phyloP scores from a whole-genome alignment of 1,139 yeast genomes.

The Blastobotrys ciferrii region DNA sequence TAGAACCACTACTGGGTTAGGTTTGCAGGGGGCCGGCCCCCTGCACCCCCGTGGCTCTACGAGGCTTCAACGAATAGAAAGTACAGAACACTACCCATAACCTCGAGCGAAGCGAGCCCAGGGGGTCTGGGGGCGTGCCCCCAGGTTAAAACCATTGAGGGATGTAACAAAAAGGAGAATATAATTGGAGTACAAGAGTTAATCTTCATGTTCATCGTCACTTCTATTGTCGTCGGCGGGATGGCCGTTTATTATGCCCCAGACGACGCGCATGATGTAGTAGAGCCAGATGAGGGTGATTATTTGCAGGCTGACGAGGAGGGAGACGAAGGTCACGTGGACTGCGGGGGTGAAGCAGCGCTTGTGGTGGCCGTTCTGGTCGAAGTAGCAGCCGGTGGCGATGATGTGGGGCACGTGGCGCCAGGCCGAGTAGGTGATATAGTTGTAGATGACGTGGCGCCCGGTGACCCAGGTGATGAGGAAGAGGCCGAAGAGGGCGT shows the following conservation, averaged over 20 bases:
- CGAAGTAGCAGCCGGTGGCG: conserved; percentile 28
- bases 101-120: too few species aligned
- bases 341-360: conserved; percentile 60
- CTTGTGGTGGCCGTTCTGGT: conserved; percentile 28
- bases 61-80: too few species aligned
- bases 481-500: conserved; percentile 64
- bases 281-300: conserved; percentile 72
- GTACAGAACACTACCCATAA: too few species aligned
- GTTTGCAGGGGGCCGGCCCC: too few species aligned
- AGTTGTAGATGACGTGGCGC: conserved; percentile 75
- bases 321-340: conserved; percentile 51
- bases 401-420: conserved; percentile 31
- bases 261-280: conserved; percentile 67
- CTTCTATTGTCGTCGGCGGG: conserved; percentile 83
- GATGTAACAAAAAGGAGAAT: too few species aligned
- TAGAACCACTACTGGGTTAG: too few species aligned
- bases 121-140: too few species aligned
- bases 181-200: background rate
- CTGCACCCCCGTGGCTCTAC: too few species aligned
- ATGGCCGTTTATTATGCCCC: conserved; percentile 64
- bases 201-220: conserved; percentile 62
- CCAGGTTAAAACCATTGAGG: too few species aligned
- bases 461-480: conserved; percentile 65
- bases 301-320: conserved; percentile 66
- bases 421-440: conserved; percentile 48